phyloP scores from a whole-genome alignment of 768 basidiomycete genomes.

The Boletus eberwhitei region DNA sequence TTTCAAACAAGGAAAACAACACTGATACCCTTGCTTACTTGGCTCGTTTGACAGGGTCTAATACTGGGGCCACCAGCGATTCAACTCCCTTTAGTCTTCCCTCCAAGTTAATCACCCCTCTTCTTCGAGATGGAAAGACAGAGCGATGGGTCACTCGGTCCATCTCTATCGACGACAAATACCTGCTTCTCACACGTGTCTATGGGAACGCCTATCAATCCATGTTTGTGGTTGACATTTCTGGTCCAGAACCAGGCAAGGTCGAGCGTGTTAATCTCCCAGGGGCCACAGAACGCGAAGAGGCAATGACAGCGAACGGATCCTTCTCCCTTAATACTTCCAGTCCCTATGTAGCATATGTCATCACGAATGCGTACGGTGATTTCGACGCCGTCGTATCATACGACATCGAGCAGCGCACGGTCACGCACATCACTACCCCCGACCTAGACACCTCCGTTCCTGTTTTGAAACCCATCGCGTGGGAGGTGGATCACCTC shows the following conservation, averaged over 20 bases:
- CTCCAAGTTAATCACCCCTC: conserved; percentile 34
- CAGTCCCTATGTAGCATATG: conserved; percentile 31
- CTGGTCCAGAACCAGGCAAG: conserved; percentile 21
- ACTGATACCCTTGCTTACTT: conserved; percentile 38
- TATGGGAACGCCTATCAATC: conserved; percentile 29
- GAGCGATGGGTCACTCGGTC: conserved; percentile 30
- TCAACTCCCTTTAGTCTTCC: conserved; percentile 31
- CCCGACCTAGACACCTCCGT: conserved; percentile 27
- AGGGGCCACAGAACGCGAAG: conserved; percentile 30
- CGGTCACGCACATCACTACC: conserved; percentile 38
- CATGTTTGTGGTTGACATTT: conserved; percentile 34
- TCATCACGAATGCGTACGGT: conserved; percentile 37
- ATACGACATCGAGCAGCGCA: conserved; percentile 30
- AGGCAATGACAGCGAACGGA: conserved; percentile 20
- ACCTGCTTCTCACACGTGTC: conserved; percentile 32
- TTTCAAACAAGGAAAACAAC: conserved; percentile 41
- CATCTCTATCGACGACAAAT: conserved; percentile 39
- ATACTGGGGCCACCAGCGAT: conserved; percentile 29
- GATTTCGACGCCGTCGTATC: conserved; percentile 37
- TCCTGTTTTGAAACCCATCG: conserved; percentile 34
- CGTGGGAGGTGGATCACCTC: conserved; percentile 32
- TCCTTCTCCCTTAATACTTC: conserved; percentile 33
- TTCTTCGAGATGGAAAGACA: conserved; percentile 28
- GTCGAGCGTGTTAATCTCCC: conserved; percentile 35
- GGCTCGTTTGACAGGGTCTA: conserved; percentile 30